phyloP scores from a whole-genome alignment of 1,139 yeast species.

The Tardiomyces depauwii region DNA sequence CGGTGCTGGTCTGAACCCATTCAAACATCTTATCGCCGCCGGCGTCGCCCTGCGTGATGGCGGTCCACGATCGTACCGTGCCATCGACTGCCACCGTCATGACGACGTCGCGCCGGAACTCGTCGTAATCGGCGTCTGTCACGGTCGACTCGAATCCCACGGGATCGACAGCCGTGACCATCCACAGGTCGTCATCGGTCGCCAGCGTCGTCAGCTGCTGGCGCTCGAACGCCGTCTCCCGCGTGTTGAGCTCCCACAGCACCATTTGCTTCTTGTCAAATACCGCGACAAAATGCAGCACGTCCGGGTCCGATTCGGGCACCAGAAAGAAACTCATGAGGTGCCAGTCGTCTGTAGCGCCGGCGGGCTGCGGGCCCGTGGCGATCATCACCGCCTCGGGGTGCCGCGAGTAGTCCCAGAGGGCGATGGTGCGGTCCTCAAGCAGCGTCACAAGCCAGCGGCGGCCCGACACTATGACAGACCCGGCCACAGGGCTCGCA shows the following conservation, averaged over 20 bases:
- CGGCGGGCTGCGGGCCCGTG: too few relatives aligned
- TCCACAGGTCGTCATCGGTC: conserved; percentile 25
- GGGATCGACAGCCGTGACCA: conserved; percentile 55
- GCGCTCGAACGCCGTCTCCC: conserved; percentile 1
- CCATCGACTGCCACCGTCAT: conserved; percentile 52
- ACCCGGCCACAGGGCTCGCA: not conserved
- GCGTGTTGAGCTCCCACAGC: conserved; percentile 4
- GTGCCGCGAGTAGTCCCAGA: conserved; percentile 49
- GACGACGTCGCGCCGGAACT: conserved; percentile 38
- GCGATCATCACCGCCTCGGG: conserved; percentile 8
- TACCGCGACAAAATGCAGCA: not conserved
- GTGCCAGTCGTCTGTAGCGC: not conserved
- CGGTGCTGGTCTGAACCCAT: conserved; percentile 42
- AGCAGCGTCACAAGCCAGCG: conserved; percentile 36
- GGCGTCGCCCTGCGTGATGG: conserved; percentile 10
- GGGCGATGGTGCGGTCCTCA: conserved; percentile 30
- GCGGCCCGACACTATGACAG: not conserved
- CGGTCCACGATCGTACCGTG: conserved; percentile 40
- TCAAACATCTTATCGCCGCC: conserved; percentile 8
- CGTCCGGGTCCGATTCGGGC: conserved; percentile 7
- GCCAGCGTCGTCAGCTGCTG: too few relatives aligned
- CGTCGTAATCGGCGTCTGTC: conserved; percentile 25
- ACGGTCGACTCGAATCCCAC: conserved; percentile 39
- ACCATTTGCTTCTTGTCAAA: not conserved
- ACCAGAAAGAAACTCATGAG: conserved; percentile 9